These are phyloP conservation scores for Naganishia sp. DNA, from an alignment of 1,284 basidiomycete genomes.

Conservation along the genomic window DNA sequence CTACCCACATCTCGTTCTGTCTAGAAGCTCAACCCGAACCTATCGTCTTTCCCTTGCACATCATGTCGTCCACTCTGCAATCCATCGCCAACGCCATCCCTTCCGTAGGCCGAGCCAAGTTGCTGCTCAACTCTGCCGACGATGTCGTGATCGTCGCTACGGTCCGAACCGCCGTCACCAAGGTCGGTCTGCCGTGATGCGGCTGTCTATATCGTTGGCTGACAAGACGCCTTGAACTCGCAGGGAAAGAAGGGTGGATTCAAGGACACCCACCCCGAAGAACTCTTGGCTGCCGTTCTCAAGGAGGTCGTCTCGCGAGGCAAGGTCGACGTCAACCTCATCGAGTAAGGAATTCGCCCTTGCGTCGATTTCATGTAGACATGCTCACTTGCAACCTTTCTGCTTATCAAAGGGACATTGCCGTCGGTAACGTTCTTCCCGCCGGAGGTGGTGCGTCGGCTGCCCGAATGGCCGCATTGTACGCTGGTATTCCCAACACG, in stretches of 20 bases:
- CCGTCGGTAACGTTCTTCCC: constrained; percentile 85
- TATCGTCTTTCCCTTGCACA: not conserved
- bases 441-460: constrained; percentile 78
- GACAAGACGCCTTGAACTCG: not conserved
- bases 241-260: constrained; percentile 40
- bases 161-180: constrained; percentile 85
- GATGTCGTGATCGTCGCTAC: constrained; percentile 91
- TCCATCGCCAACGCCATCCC: constrained; percentile 50
- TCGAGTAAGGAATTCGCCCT: constrained; percentile 41
- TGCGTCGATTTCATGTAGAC: not conserved
- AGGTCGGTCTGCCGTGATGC: constrained; percentile 58
- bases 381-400: not conserved
- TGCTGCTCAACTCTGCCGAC: constrained; percentile 65
- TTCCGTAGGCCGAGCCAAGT: constrained; percentile 57
- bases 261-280: constrained; percentile 39
- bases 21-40: not conserved
- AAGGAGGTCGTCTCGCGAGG: constrained; percentile 46
- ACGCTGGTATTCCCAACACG: constrained; percentile 79
- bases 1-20: too few relatives aligned
- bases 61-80: constrained; percentile 50
- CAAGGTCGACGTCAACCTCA: constrained; percentile 48
- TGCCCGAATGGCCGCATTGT: constrained; percentile 86
- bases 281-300: constrained; percentile 39
- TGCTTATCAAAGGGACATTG: constrained; percentile 59
- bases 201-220: not conserved